Percentiles rank a stretch among this genome's conserved stretches.
Evolutionary conservation across 2,329 filamentous ascomycete species (phyloP).

Genomic region (Aspergillus ibericus): DNA sequence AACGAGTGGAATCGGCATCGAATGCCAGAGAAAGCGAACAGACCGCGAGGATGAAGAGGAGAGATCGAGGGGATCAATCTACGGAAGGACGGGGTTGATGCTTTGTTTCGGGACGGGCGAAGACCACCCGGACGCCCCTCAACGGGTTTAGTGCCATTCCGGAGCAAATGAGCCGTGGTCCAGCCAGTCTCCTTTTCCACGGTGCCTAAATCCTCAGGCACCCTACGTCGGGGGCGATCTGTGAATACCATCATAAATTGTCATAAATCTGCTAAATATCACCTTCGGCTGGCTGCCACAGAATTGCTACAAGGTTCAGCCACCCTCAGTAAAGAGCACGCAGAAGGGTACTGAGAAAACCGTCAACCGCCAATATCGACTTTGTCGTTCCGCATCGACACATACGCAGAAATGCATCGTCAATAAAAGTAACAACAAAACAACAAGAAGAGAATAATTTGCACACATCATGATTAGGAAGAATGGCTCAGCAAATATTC

Average conservation of each 20-base stretch:
- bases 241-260: not conserved
- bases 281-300: not conserved
- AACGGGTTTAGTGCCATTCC: not conserved
- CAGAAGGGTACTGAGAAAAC: conserved; percentile 5
- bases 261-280: not conserved
- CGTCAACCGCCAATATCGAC: conserved; percentile 4
- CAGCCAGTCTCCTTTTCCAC: not conserved
- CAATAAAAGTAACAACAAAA: not conserved
- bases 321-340: not conserved
- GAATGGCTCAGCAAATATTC: conserved; percentile 42
- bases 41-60: not conserved
- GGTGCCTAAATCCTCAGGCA: not conserved
- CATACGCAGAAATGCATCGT: conserved; percentile 1
- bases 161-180: not conserved
- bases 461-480: conserved; percentile 21
- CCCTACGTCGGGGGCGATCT: not conserved
- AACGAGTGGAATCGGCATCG: conserved; percentile 13
- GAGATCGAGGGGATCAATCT: too few species aligned
- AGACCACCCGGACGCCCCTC: not conserved
- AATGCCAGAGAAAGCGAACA: not conserved
- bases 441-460: too few species aligned
- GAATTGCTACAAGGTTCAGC: conserved; percentile 1
- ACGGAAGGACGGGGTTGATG: not conserved
- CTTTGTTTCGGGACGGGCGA: not conserved
- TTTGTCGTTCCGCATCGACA: conserved; percentile 2